These are phyloP conservation scores for Saccharomyces mikatae DNA, from an alignment of 805 yeast species.

Conservation along the genomic window DNA sequence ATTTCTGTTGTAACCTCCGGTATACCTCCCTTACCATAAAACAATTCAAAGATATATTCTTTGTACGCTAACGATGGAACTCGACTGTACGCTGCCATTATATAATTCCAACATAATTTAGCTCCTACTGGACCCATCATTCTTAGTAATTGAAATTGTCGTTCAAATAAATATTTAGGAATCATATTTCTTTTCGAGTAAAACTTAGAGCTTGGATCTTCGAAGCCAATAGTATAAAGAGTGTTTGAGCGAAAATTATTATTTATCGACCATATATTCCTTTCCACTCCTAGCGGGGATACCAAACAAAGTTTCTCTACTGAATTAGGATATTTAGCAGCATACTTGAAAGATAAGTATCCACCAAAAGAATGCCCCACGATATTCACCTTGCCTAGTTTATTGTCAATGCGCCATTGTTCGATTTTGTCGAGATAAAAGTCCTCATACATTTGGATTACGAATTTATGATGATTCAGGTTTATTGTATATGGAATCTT, in stretches of 20 bases:
- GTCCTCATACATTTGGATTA: constrained; percentile 37
- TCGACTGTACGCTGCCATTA: constrained; percentile 25
- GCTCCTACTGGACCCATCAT: constrained; percentile 38
- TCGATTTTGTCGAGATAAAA: constrained; percentile 56
- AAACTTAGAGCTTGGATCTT: constrained; percentile 34
- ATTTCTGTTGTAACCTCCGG: constrained; percentile 16
- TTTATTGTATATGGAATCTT: constrained; percentile 23
- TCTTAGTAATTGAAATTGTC: constrained; percentile 43
- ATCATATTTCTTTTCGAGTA: constrained; percentile 24
- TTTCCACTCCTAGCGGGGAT: constrained; percentile 75
- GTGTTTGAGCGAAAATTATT: constrained; percentile 11
- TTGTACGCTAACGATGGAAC: constrained; percentile 23
- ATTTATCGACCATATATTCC: constrained; percentile 52
- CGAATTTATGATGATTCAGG: constrained; percentile 9
- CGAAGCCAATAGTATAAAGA: constrained; percentile 30
- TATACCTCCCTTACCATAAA: constrained; percentile 10
- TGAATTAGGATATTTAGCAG: constrained; percentile 47
- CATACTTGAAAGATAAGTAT: constrained; percentile 57
- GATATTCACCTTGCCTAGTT: constrained; percentile 47
- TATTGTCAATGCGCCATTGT: constrained; percentile 47
- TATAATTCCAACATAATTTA: constrained; percentile 29
- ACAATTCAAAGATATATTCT: constrained; percentile 17
- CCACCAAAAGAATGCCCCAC: constrained; percentile 81
- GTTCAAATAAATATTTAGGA: constrained; percentile 28
- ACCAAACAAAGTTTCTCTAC: constrained; percentile 52